These are phyloP conservation scores for Ilex aquifolium DNA, from an alignment of 257 asterid species.

Conservation along the genomic window DNA sequence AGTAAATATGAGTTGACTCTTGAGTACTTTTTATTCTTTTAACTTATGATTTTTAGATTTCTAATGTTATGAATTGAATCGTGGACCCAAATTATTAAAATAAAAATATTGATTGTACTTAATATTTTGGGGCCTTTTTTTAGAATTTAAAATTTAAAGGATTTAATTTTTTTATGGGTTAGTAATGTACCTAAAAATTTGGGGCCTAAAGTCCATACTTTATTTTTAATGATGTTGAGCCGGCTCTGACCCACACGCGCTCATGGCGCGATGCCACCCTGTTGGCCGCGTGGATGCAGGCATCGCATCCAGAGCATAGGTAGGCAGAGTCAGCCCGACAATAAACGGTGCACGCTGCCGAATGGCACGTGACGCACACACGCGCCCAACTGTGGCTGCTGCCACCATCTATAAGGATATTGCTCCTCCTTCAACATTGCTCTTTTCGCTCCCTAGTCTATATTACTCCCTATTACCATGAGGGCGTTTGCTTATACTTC, in stretches of 20 bases:
- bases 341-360: slow-evolving; percentile 43
- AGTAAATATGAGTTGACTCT: too few species aligned
- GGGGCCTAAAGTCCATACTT: too few species aligned
- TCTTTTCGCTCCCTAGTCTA: neutral
- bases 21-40: too few species aligned
- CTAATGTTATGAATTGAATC: too few species aligned
- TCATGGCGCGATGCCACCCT: slow-evolving; percentile 34
- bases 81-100: too few species aligned
- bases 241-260: slow-evolving; percentile 49
- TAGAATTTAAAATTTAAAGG: too few species aligned
- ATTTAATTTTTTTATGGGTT: too few species aligned
- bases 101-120: too few species aligned
- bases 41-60: too few species aligned
- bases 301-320: slow-evolving; percentile 52
- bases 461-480: neutral
- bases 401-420: neutral
- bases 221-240: too few species aligned
- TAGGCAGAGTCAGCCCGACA: slow-evolving; percentile 55
- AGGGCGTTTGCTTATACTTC: neutral
- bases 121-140: too few species aligned
- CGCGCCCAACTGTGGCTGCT: slow-evolving; percentile 32
- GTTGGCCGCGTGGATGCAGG: slow-evolving; percentile 40
- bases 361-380: slow-evolving; percentile 49
- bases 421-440: slow-evolving; percentile 33
- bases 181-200: too few species aligned